A percentile compares a stretch with the other conserved stretches of the same genome.
phyloP scores from a whole-genome alignment of 1,284 basidiomycete genomes.

The Cronartium quercuum region DNA sequence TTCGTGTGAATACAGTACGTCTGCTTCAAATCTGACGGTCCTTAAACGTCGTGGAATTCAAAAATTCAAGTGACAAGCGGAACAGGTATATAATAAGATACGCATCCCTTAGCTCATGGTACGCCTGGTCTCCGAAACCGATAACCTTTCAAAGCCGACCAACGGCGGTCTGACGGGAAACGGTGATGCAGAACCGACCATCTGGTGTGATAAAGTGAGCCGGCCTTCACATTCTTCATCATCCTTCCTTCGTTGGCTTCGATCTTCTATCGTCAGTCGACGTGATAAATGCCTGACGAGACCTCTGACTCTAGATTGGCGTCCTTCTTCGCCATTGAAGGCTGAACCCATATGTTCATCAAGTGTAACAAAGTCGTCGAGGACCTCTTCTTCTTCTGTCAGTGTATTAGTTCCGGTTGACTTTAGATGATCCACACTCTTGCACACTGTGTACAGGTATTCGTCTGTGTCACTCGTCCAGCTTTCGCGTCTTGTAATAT shows the following conservation, averaged over 20 bases:
- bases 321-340: too few species aligned
- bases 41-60: too few species aligned
- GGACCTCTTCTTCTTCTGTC: neutral
- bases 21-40: too few species aligned
- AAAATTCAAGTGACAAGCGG: too few species aligned
- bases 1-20: too few species aligned
- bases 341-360: too few species aligned
- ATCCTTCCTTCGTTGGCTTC: neutral
- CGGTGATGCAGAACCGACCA: neutral
- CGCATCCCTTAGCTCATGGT: neutral
- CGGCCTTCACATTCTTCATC: neutral
- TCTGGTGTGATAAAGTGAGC: neutral
- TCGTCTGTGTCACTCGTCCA: neutral
- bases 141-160: neutral
- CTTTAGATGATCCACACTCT: neutral
- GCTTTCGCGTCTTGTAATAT: neutral
- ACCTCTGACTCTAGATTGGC: neutral
- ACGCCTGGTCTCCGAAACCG: neutral
- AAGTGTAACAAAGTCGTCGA: too few species aligned
- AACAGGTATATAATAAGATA: neutral
- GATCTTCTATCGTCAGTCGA: neutral
- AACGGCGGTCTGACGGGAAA: neutral
- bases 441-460: neutral
- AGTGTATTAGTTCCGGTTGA: neutral
- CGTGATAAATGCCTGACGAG: neutral